Base-by-base conservation (phyloP, 257 asterid genomes). In the Knoxia roxburghii region DNA sequence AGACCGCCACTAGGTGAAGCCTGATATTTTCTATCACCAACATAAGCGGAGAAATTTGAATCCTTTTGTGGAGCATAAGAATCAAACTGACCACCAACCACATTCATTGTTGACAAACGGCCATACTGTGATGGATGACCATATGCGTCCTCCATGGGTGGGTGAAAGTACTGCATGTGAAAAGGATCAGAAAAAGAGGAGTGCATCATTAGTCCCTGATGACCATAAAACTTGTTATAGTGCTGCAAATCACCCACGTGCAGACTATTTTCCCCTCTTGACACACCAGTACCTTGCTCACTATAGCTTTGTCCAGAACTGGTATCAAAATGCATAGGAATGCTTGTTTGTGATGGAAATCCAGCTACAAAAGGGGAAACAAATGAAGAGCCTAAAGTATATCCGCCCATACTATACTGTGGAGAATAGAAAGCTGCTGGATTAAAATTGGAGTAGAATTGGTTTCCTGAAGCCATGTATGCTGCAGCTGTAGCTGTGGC, bases 401-500 rank as follows among this genome's bases (percentile, higher is more conserved):
- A 87, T 69, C 95, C 97, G n/a, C 71, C 73, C 72, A 76, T 51
- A 68, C 83, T 62, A 68, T 86, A 90, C 37, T 86, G 97, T 45
- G 94, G 91, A 76, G 83, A 69, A 64, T 80, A 86, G 37, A 85
- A 54, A 76, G 90, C 89, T 67, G 96, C 55, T n/a, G 86, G 67
- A 67, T 33, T 72, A 67, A 72, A 39, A 71, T 78, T 86, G 30
- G 87, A 77, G 74, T 84, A 86, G 67, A 72, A 77, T 17, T 89
- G 81, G 72, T 78, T 85, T 77, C 87, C 85, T 35, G 97, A 78
- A 72, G 86, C 79, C 87, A 88, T 80, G 68, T 80, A 83, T 68
- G 96, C 86, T 24, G 95, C 82, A 46, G 87, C 85, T 64, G 89
- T 72, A 50, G 95, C 85, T 62, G 89, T 72, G 49, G 95, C 89